Base-by-base conservation (phyloP, 805 yeast genomes). In the Kazachstania viticola region DNA sequence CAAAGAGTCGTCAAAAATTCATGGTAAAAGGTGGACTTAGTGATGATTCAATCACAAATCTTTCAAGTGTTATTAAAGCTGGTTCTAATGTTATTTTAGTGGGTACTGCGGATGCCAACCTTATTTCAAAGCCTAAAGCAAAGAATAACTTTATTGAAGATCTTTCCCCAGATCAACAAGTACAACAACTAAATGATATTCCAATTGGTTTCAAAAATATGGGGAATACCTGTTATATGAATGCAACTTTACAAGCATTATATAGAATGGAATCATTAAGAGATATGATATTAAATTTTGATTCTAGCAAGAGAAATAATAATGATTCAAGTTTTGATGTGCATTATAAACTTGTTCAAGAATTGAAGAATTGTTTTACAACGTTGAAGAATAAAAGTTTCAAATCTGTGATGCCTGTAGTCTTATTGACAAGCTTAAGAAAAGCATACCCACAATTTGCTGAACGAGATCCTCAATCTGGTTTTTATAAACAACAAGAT, bases 161-260 rank as follows among this genome's bases (percentile, higher is more conserved):
- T 52, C 56, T 79, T 54, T 65, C 67, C 22, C 66, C 51, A 11
- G 47, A 46, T 23, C 52, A 49, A 34, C 54, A 48, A 41, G 29
- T 37, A 12, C 51, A 47, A 34, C 61, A 48, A 56, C 54, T 41
- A 64, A 63, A 54, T 56, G 39, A 60, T 43, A 63, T 78, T 58
- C 98, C 98, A 1, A 79, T 84, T 17, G 98, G 98, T 0, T 67
- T 91, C 45, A 82, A 79, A 58, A 91, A 91, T 52, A 79, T 87
- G 54, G 98, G 98, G 14, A 91, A 91, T 50, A 91, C 98, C 0
- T 91, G 98, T 57, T 87, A 87, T 49, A 62, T 91, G 54, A 91
- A 91, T 52, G 87, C 97, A 0, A 67, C 91, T 27, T 61, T 91
- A 29, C 98, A 91, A 52, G 84, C 80, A 37, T 75, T 88, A 45